These are phyloP conservation scores for Colletotrichum liaoningense DNA, from an alignment of 2,329 filamentous ascomycete genomes.

Conservation along the genomic window DNA sequence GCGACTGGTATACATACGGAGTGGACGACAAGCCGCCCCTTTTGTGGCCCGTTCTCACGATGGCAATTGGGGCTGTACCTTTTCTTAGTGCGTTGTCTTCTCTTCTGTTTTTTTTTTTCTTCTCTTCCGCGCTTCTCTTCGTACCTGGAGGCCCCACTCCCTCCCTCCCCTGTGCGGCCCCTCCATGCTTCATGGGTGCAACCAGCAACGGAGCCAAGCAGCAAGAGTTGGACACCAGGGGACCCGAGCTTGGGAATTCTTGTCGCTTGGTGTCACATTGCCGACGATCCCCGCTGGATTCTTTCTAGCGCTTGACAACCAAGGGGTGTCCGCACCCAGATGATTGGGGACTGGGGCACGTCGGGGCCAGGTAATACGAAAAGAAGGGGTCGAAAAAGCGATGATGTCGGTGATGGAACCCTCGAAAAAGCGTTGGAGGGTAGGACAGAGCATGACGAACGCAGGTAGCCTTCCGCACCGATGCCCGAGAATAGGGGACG, in stretches of 20 bases:
- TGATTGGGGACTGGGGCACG: constrained; percentile 15
- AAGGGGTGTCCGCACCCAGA: constrained; percentile 29
- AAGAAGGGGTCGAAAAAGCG: constrained; percentile 19
- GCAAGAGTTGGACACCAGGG: constrained; percentile 31
- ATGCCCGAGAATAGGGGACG: constrained; percentile 9
- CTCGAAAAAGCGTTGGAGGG: constrained; percentile 2
- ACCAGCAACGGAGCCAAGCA: constrained; percentile 34
- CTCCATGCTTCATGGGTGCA: constrained; percentile 25
- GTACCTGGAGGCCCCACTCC: constrained; percentile 31
- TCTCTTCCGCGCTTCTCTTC: constrained; percentile 15
- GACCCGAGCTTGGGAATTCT: constrained; percentile 25
- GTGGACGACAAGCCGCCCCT: constrained; percentile 31
- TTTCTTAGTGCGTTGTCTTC: constrained; percentile 24
- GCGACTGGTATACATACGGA: constrained; percentile 24
- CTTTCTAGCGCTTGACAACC: constrained; percentile 35
- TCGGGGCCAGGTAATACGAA: constrained; percentile 35
- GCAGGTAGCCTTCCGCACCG: constrained; percentile 27
- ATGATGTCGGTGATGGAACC: constrained; percentile 35
- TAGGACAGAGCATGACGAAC: constrained; percentile 23
- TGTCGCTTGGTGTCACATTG: constrained; percentile 31
- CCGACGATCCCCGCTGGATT: constrained; percentile 34
- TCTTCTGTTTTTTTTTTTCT: constrained; percentile 18
- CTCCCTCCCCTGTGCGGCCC: constrained; percentile 5
- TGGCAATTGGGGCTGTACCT: constrained; percentile 36
- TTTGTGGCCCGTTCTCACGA: constrained; percentile 27